phyloP scores from a whole-genome alignment of 495 filamentous ascomycete genomes.

The Podospora bellae-mahoneyi region DNA sequence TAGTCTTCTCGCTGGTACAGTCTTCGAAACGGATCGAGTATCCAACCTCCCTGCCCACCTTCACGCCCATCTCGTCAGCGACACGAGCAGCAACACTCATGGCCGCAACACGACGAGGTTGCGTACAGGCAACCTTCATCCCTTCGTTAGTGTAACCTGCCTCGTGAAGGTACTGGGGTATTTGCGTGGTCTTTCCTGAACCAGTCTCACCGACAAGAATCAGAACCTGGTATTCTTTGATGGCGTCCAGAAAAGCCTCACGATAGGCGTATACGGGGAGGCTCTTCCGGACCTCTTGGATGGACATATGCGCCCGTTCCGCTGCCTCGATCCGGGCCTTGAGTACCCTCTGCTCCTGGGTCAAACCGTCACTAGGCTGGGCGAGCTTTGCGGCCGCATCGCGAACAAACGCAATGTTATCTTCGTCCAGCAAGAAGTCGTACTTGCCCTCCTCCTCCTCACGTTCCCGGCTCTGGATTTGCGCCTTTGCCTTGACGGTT shows the following conservation, averaged over 20 bases:
- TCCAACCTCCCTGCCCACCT: slow-evolving; percentile 87
- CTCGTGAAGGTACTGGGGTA: slow-evolving; percentile 85
- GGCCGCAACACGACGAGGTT: slow-evolving; percentile 93
- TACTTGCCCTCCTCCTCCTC: slow-evolving; percentile 86
- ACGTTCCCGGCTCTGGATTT: slow-evolving; percentile 69
- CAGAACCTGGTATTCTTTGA: slow-evolving; percentile 72
- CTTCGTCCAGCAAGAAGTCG: slow-evolving; percentile 90
- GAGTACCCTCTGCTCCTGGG: slow-evolving; percentile 72
- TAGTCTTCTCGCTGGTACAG: slow-evolving; percentile 85
- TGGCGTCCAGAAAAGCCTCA: slow-evolving; percentile 65
- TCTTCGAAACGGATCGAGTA: slow-evolving; percentile 97
- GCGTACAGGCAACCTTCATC: slow-evolving; percentile 69
- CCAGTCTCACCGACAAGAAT: slow-evolving; percentile 89
- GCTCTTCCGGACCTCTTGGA: slow-evolving; percentile 88
- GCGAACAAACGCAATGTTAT: slow-evolving; percentile 81
- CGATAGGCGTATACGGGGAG: slow-evolving; percentile 85
- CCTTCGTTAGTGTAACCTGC: slow-evolving; percentile 83
- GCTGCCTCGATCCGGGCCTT: slow-evolving; percentile 79
- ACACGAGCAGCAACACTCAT: slow-evolving; percentile 96
- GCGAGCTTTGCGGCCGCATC: slow-evolving; percentile 68
- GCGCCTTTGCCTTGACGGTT: slow-evolving; percentile 81
- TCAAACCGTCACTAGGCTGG: slow-evolving; percentile 53
- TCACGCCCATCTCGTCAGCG: slow-evolving; percentile 89
- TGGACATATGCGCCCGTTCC: slow-evolving; percentile 77
- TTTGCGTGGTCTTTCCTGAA: slow-evolving; percentile 84